Base-by-base conservation (phyloP, 176 grass and related monocot species). In the barley (Hordeum vulgare) region DNA sequence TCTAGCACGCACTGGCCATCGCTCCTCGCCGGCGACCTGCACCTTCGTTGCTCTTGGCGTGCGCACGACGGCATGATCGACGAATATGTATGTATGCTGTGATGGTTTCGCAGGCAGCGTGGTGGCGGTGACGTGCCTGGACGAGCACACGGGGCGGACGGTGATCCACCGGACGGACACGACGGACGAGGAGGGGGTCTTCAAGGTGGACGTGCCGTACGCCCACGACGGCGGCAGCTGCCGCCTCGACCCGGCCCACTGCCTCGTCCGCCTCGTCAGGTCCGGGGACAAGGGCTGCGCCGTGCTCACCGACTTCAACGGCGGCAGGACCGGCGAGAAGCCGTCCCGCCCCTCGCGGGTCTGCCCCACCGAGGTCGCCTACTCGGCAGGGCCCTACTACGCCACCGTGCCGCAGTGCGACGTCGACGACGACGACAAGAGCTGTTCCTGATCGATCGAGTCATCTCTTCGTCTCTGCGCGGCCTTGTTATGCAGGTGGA, bases 91-190 rank as follows among this genome's bases (percentile, higher is more conserved):
- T 33, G 31, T 33, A 63, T 29, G 27, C 26, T 63, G 61, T 29
- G 61, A 63, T 63, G 24, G 0, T 9, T 49, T 49, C 1, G 27
- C 85, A 94, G 93, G 86, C 3, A 89, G 85, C 67, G 58, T 37
- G 69, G 87, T 99, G 40, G 86, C 78, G n/a, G 76, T 99, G 54
- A 90, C 89, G 51, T 96, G 96, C 83, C 29, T 80, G 51, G 96
- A 92, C 62, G 40, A 77, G 27, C 34, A 5, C 11, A 83, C 62
- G n/a, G n/a, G 59, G 8, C 44, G 83, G 37, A 85, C 36, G 54
- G 85, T 89, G 64, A 86, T 77, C 89, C 77, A 94, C 84, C 24
- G 11, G 23, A 31, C 6, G 3, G 93, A 94, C 86, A 0, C 1
- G 23, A 87, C 91, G 9, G 96, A 94, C 64, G 8, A 36, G 23